A percentile compares a stretch with the other conserved stretches of the same genome.
Conservation (phyloP, 345 rosid species). For the Chamaenerion angustifolium region DNA sequence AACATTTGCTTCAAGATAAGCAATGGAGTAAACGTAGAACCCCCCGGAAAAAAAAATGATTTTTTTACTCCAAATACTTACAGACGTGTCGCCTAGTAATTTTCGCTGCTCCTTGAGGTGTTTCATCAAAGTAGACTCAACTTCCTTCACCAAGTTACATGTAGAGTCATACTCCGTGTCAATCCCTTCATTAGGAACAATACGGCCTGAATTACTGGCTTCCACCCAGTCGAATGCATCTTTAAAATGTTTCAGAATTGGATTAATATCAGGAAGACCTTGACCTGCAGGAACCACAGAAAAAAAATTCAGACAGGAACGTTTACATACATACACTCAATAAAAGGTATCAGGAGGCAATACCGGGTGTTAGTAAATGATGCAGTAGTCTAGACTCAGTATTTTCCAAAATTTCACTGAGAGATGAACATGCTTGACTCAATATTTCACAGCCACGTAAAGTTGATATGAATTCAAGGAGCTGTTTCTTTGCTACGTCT, state of each 20-base stretch:
- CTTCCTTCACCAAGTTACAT: constrained; percentile 34
- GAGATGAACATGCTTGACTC: constrained; percentile 67
- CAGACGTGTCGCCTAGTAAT: constrained; percentile 70
- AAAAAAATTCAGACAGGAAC: constrained; percentile 12
- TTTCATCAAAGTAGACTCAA: constrained; percentile 49
- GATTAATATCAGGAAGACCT: constrained; percentile 44
- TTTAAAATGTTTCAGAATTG: constrained; percentile 61
- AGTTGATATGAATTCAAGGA: constrained; percentile 73
- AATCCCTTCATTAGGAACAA: constrained; percentile 77
- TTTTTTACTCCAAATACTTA: constrained; percentile 20
- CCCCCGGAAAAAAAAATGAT: constrained; percentile 5
- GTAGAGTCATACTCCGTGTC: constrained; percentile 72
- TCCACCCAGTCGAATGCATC: constrained; percentile 90
- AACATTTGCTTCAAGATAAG: constrained; percentile 7
- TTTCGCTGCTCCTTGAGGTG: constrained; percentile 81
- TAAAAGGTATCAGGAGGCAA: background rate
- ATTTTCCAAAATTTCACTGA: constrained; percentile 49
- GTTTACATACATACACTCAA: background rate
- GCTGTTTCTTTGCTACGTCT: constrained; percentile 80
- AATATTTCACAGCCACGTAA: constrained; percentile 76
- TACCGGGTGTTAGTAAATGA: constrained; percentile 68
- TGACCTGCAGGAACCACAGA: constrained; percentile 32
- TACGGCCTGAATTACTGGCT: constrained; percentile 73
- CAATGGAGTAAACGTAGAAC: background rate
- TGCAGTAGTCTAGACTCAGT: constrained; percentile 48